These are phyloP conservation scores for Metschnikowia amazonensis DNA, from an alignment of 805 yeast genomes.

Conservation along the genomic window DNA sequence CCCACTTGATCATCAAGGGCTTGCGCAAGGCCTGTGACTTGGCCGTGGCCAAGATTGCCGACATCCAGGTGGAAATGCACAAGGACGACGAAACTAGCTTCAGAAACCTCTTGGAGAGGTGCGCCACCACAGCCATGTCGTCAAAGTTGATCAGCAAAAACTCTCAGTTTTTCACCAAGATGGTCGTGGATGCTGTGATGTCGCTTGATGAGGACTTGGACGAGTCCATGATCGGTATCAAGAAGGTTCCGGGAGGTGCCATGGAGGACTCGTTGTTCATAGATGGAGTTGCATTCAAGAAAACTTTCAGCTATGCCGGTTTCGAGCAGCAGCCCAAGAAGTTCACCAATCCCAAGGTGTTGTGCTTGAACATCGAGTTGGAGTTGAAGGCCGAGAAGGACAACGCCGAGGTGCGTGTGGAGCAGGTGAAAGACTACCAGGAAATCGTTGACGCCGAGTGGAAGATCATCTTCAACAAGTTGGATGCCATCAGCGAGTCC, in stretches of 20 bases:
- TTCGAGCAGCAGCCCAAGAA: conserved; percentile 97
- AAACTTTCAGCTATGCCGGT: conserved; percentile 96
- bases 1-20: conserved; percentile 85
- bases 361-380: conserved; percentile 84
- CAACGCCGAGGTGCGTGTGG: conserved; percentile 96
- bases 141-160: conserved; percentile 88
- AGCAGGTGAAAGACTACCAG: conserved; percentile 90
- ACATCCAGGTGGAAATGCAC: conserved; percentile 68
- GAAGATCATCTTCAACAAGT: conserved; percentile 84
- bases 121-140: conserved; percentile 97
- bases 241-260: conserved; percentile 93
- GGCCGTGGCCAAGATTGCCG: conserved; percentile 70
- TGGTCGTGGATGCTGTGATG: conserved; percentile 95
- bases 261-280: conserved; percentile 89
- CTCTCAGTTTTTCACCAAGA: conserved; percentile 83
- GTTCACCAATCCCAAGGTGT: conserved; percentile 74
- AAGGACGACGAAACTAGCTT: conserved; percentile 50
- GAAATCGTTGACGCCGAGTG: conserved; percentile 99
- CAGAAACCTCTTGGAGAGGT: conserved; percentile 76
- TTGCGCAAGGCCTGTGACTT: conserved; percentile 75
- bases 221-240: conserved; percentile 88
- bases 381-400: conserved; percentile 98
- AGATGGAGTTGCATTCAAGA: conserved; percentile 95
- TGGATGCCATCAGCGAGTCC: conserved; percentile 73
- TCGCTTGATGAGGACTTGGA: conserved; percentile 82